Percentiles rank a stretch among this genome's conserved stretches.
phyloP scores from a whole-genome alignment of 2,329 filamentous ascomycete genomes.

The Aspergillus sp. region DNA sequence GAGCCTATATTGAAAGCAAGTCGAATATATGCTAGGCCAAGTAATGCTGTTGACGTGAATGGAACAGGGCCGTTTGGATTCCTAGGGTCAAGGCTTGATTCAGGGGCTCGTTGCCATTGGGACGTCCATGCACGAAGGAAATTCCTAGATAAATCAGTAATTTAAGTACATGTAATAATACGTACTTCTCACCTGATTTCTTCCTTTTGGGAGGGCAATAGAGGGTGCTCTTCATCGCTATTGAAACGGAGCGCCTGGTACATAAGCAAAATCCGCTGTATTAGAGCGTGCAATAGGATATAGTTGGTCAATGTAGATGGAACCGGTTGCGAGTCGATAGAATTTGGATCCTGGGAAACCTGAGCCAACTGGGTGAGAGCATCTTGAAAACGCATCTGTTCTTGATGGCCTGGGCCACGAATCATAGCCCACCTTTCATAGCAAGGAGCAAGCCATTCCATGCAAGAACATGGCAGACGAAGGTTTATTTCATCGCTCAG shows the following conservation, averaged over 20 bases:
- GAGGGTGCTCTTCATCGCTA: not conserved
- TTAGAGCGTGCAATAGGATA: conserved; percentile 61
- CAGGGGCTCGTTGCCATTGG: conserved; percentile 35
- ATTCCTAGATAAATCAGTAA: conserved; percentile 29
- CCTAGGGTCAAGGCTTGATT: conserved; percentile 28
- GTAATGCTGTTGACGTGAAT: conserved; percentile 58
- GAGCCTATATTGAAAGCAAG: conserved; percentile 16
- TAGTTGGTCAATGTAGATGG: conserved; percentile 54
- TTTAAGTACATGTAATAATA: not conserved
- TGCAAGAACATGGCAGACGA: conserved; percentile 18
- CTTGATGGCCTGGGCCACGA: conserved; percentile 5
- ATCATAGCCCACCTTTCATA: conserved; percentile 14
- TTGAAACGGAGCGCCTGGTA: conserved; percentile 33
- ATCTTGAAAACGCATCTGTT: conserved; percentile 17
- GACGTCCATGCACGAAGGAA: conserved; percentile 36
- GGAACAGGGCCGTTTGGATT: conserved; percentile 52
- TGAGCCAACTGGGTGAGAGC: conserved; percentile 12
- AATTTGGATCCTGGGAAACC: not conserved
- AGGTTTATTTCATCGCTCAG: conserved; percentile 20
- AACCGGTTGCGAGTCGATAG: conserved; percentile 3
- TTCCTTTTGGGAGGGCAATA: not conserved
- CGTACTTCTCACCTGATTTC: not conserved
- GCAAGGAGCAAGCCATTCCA: conserved; percentile 18
- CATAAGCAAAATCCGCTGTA: conserved; percentile 62
- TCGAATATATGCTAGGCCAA: conserved; percentile 52